These are phyloP conservation scores for Leucaena leucocephala DNA, from an alignment of 306 rosid species.

Conservation along the genomic window DNA sequence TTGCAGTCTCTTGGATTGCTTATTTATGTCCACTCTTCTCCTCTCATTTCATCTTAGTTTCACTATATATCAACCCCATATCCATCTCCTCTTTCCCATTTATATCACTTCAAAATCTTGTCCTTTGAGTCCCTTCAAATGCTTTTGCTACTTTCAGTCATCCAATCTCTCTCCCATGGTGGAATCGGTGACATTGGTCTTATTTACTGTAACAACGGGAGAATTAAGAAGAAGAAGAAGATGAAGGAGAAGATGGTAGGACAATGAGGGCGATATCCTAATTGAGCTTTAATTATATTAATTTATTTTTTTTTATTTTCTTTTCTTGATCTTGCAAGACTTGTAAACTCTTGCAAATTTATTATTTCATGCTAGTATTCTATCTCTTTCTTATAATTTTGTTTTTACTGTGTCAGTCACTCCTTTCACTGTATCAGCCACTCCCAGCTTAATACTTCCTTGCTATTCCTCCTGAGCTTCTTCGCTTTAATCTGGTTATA, in stretches of 20 bases:
- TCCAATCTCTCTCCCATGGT: constrained; percentile 36
- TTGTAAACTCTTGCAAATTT: neutral
- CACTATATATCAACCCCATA: constrained; percentile 45
- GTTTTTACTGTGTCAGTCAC: neutral
- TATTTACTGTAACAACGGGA: constrained; percentile 21
- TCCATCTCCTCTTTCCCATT: constrained; percentile 37
- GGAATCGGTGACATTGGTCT: constrained; percentile 25
- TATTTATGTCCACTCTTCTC: neutral
- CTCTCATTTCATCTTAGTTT: neutral
- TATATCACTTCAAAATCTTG: constrained; percentile 48
- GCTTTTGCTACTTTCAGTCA: constrained; percentile 31
- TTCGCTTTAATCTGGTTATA: constrained; percentile 41
- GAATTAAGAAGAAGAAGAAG: constrained; percentile 11
- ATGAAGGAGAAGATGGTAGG: neutral
- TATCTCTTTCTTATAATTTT: accelerated
- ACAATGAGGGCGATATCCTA: constrained; percentile 61
- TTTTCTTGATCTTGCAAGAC: constrained; percentile 96
- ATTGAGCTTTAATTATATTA: constrained; percentile 45
- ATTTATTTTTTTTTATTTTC: neutral
- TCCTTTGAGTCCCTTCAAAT: constrained; percentile 33
- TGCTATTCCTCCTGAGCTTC: constrained; percentile 85
- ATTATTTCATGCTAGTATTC: accelerated
- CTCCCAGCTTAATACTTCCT: neutral
- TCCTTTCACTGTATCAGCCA: constrained; percentile 11
- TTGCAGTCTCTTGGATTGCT: constrained; percentile 38